These are phyloP conservation scores for Amylostereum areolatum DNA, from an alignment of 1,284 basidiomycete genomes.

Conservation along the genomic window DNA sequence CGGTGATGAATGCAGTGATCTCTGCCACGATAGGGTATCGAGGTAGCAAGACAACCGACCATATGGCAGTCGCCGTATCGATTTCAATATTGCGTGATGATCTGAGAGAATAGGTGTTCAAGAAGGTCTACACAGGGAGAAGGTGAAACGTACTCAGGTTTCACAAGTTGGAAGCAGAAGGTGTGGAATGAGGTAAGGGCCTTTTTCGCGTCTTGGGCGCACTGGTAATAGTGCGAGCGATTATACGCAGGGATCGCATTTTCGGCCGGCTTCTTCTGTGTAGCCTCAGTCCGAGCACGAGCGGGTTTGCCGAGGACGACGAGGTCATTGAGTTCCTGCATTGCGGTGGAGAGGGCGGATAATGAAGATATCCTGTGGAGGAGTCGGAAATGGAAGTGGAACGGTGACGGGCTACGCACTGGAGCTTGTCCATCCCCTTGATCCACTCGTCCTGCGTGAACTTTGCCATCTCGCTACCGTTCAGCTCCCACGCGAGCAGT, in stretches of 20 bases:
- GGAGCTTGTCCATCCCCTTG: conserved; percentile 47
- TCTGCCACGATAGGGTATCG: conserved; percentile 59
- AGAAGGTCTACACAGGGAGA: background rate
- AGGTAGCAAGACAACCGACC: conserved; percentile 63
- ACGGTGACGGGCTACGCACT: conserved; percentile 34
- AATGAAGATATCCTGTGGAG: conserved; percentile 51
- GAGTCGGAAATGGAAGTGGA: background rate
- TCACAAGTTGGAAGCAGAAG: conserved; percentile 66
- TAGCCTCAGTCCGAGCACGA: conserved; percentile 14
- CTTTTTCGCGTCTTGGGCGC: conserved; percentile 40
- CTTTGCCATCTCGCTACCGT: conserved; percentile 63
- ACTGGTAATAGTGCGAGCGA: conserved; percentile 41
- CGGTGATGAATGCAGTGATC: conserved; percentile 57
- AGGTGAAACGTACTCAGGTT: conserved; percentile 40
- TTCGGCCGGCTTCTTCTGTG: conserved; percentile 11
- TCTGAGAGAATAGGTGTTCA: conserved; percentile 25
- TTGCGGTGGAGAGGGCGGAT: conserved; percentile 37
- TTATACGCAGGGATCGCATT: conserved; percentile 46
- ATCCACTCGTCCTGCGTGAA: conserved; percentile 62
- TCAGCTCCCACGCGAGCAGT: conserved; percentile 66
- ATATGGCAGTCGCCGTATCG: conserved; percentile 71
- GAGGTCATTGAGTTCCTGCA: conserved; percentile 58
- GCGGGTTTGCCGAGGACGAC: conserved; percentile 45
- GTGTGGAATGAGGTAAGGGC: conserved; percentile 60
- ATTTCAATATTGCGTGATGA: conserved; percentile 71